Evolutionary conservation across 139 green algal species (phyloP), one percentile per base, ranked within the genome.

Genomic region (Penium margaritaceum): DNA sequence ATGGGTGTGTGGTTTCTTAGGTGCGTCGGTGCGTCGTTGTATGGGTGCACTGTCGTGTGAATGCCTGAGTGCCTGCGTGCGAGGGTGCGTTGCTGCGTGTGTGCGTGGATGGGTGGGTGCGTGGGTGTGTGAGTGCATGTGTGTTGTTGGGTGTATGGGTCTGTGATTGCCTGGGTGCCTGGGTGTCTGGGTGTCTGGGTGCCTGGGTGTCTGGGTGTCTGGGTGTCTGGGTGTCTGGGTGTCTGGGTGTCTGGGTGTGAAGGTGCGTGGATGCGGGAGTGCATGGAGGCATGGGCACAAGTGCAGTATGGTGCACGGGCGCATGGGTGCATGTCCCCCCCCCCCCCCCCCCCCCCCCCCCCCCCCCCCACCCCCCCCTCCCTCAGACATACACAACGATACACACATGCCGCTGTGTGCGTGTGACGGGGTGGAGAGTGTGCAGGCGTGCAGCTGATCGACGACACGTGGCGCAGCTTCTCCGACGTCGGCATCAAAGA

Each of bases 381-480:
- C 37, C 37, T 5, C 61, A 24, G 1, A 58, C 14, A n/a, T n/a
- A 14, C 46, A 30, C 21, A 24, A 17, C 15, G 21, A 51, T 51
- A 12, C 41, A 7, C 41, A 51, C 41, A 12, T 12, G 9, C 41
- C 7, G 9, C 12, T 7, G 9, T 51, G 9, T 7, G 9, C 41
- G 9, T 51, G 1, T 9, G 1, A 51, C 27, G n/a, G 29, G 44
- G 0, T 62, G 34, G 0, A 30, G 30, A 38, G 12, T 12, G 12
- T 70, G 4, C 46, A 70, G 46, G 66, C 30, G 88, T 81, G 72
- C 47, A 84, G 47, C 78, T 87, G 24, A 95, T 99, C 33, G 94
- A 99, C 74, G 81, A 95, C n/a, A 83, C 74, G 21, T 85, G 90
- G 1, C 82, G 87, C 0, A 88, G 83, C 2, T 91, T 91, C 66